Evolutionary conservation across 208 protist species (phyloP), one percentile per base, ranked within the genome.

Genomic region (Herpetomonas tarakana): DNA sequence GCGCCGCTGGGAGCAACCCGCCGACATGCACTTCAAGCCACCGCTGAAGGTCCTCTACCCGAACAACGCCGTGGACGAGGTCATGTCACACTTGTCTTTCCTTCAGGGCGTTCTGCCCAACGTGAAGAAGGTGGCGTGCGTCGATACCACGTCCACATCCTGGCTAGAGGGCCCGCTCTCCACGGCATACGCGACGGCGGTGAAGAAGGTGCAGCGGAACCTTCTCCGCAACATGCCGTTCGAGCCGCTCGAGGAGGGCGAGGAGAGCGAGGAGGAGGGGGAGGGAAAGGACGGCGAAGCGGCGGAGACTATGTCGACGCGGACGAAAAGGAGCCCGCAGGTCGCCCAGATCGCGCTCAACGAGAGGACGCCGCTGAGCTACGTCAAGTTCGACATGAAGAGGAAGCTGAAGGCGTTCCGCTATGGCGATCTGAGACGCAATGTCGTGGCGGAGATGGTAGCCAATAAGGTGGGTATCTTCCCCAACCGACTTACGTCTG

Each of bases 1-100:
- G 24, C 73, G 77, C 14, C 69, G 74, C 24, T 94, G 88, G 88
- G 71, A 77, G 68, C 88, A 94, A 68, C 74, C 78, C 46, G 78
- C 85, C 1, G 86, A 92, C 69, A 61, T 94, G n/a, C 46, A 67
- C 0, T 51, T 90, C 29, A 90, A 84, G 45, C 88, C 88, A 3
- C 54, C 78, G 7, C 81, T 94, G 22, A 74, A 61, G 19, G 80
- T 91, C 29, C 68, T 71, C 28, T 71, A 72, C 0, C 38, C 71
- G 16, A 29, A 58, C 31, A 71, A 62, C 25, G 74, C 57, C 1
- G 63, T 44, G 0, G 68, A 80, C 45, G 74, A 80, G 46, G 35
- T 38, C 46, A 56, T 27, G 11, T 67, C 66, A 0, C 85, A 88
- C 60, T 54, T 87, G 2, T 68, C 66, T 27, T 53, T 74, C 7